Evolutionary conservation across 495 filamentous ascomycete genomes (phyloP).

Genomic region (Xylaria flabelliformis): DNA sequence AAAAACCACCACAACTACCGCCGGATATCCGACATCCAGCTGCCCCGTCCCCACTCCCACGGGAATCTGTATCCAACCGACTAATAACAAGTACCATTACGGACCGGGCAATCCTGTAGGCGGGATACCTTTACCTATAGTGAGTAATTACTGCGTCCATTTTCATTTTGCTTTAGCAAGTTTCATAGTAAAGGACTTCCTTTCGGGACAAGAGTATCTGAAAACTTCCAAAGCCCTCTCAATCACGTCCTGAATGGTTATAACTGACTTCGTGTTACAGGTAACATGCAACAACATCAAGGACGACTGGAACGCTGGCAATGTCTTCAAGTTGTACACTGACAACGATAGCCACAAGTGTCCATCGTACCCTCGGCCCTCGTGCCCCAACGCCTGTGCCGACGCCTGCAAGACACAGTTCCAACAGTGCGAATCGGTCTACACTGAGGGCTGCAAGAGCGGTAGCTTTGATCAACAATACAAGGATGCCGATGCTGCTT

Average conservation of each 20-base stretch:
- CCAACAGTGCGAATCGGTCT: constrained; percentile 51
- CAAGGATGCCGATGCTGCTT: constrained; percentile 44
- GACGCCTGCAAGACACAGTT: constrained; percentile 59
- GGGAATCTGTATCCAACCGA: constrained; percentile 54
- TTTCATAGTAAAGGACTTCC: no score
- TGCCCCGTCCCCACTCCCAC: constrained; percentile 51
- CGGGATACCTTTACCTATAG: constrained; percentile 50
- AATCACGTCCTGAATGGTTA: no score
- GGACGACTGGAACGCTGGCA: constrained; percentile 39
- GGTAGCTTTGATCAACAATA: constrained; percentile 36
- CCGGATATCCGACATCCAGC: constrained; percentile 29
- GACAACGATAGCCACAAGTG: constrained; percentile 45
- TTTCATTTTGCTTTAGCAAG: no score
- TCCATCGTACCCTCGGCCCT: constrained; percentile 42
- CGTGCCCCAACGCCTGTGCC: constrained; percentile 45
- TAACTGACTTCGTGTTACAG: no score
- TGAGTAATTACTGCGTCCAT: no score
- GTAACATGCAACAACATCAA: constrained; percentile 58
- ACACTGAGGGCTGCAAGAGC: constrained; percentile 51
- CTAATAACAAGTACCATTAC: constrained; percentile 46
- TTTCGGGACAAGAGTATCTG: no score
- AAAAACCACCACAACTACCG: constrained; percentile 31
- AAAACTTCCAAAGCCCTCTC: no score
- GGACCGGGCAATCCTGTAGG: constrained; percentile 53
- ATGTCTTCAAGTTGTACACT: constrained; percentile 57